Percentiles rank a stretch among this genome's conserved stretches.
These are phyloP conservation scores for Pisolithus tinctorius DNA, from an alignment of 768 basidiomycete genomes.

Conservation along the genomic window DNA sequence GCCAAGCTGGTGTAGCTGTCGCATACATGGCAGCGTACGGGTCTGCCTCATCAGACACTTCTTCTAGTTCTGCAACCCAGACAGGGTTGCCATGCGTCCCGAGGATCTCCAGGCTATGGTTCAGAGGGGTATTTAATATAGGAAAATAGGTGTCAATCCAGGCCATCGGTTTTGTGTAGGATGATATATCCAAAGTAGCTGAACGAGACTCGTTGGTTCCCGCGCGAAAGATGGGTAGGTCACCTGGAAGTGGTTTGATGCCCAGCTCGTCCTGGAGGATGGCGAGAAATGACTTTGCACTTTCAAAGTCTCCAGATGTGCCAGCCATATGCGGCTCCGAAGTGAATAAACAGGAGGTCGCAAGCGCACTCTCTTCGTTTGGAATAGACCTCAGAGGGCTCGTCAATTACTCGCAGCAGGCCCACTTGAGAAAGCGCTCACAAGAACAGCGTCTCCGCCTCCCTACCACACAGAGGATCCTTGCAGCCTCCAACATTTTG, in stretches of 20 bases:
- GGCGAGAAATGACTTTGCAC: constrained; percentile 48
- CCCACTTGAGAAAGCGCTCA: constrained; percentile 17
- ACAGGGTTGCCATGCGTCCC: constrained; percentile 40
- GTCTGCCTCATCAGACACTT: constrained; percentile 60
- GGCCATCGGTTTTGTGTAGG: constrained; percentile 35
- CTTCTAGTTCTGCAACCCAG: constrained; percentile 61
- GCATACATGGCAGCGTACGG: constrained; percentile 52
- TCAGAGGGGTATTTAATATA: constrained; percentile 60
- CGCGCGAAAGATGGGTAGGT: constrained; percentile 46
- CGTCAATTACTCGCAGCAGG: background rate
- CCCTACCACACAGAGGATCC: constrained; percentile 25
- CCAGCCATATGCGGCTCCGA: constrained; percentile 59
- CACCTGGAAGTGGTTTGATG: constrained; percentile 21
- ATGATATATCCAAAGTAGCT: constrained; percentile 44
- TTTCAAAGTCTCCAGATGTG: constrained; percentile 45
- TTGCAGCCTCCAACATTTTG: constrained; percentile 9
- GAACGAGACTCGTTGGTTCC: constrained; percentile 47
- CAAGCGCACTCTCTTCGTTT: constrained; percentile 40
- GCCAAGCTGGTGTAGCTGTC: constrained; percentile 58
- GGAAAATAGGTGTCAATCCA: constrained; percentile 76
- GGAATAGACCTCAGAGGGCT: constrained; percentile 40
- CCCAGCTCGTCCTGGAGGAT: constrained; percentile 48
- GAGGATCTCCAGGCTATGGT: constrained; percentile 48
- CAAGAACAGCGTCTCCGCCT: constrained; percentile 42
- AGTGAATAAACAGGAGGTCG: constrained; percentile 46